phyloP scores from a whole-genome alignment of 116 monocot species.

The Thalassia testudinum region DNA sequence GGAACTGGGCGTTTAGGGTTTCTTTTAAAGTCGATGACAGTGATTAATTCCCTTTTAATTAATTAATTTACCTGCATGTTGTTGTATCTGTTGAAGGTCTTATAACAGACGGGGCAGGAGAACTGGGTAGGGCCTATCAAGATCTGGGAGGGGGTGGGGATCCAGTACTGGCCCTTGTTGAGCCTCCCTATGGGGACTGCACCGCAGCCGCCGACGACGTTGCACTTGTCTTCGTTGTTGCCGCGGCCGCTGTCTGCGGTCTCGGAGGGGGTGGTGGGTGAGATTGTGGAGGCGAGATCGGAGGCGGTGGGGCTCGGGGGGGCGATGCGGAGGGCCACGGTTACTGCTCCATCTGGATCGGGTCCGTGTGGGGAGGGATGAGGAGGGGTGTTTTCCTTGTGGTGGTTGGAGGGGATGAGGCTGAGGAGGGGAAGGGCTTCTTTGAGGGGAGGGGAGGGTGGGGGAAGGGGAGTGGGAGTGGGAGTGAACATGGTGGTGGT shows the following conservation, averaged over 20 bases:
- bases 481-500: neutral
- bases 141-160: slow-evolving; percentile 74
- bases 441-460: slow-evolving; percentile 47
- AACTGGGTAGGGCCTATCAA: slow-evolving; percentile 82
- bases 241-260: slow-evolving; percentile 2
- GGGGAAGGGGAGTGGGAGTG: slow-evolving; percentile 6
- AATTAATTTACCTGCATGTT: slow-evolving; percentile 57
- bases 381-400: neutral
- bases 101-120: slow-evolving; percentile 68
- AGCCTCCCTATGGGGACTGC: slow-evolving; percentile 30
- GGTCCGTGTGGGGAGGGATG: neutral
- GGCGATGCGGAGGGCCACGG: slow-evolving; percentile 61
- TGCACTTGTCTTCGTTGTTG: neutral
- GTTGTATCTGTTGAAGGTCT: slow-evolving; percentile 84
- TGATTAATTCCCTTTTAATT: neutral
- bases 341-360: slow-evolving; percentile 18
- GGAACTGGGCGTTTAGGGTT: neutral
- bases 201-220: neutral
- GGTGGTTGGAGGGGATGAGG: slow-evolving; percentile 19
- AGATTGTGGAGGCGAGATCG: slow-evolving; percentile 27
- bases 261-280: slow-evolving; percentile 6
- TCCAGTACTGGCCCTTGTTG: slow-evolving; percentile 80
- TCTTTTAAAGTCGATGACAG: neutral
- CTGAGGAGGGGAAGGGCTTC: slow-evolving; percentile 74
- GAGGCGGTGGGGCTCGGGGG: slow-evolving; percentile 44